Evolutionary conservation across 352 stramenopile genomes (phyloP).

Genomic region (Phytophthora uliginosa): DNA sequence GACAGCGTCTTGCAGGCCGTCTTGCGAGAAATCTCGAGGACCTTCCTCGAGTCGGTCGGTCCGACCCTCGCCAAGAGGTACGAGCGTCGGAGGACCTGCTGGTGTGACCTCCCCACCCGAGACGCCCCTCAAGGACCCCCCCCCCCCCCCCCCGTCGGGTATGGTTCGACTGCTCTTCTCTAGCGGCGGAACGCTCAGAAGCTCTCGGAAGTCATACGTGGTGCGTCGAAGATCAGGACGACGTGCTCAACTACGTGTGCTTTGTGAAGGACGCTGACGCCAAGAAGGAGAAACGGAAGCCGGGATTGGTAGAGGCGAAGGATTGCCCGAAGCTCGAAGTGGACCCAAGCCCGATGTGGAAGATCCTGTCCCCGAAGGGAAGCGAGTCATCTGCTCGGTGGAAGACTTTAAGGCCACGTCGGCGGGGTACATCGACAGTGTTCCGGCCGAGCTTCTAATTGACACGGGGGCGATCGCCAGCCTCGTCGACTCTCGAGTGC

Average conservation of each 20-base stretch:
- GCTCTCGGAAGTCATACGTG: background rate
- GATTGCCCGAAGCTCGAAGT: background rate
- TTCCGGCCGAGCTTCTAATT: too few relatives aligned
- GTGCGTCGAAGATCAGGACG: background rate
- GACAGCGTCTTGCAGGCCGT: background rate
- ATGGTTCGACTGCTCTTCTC: background rate
- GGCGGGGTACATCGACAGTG: too few relatives aligned
- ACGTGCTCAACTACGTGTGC: background rate
- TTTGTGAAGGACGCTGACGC: background rate
- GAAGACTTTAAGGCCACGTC: too few relatives aligned
- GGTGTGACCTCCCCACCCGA: background rate
- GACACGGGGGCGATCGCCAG: too few relatives aligned
- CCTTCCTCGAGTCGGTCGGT: background rate
- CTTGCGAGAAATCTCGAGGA: background rate
- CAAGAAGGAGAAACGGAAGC: background rate
- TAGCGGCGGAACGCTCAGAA: background rate
- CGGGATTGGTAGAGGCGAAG: background rate
- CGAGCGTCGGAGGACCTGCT: background rate
- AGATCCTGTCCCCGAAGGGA: too few relatives aligned
- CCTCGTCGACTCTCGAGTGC: too few relatives aligned
- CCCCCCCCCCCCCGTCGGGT: background rate
- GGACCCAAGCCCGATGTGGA: background rate
- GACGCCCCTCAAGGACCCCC: background rate
- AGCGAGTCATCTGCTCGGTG: too few relatives aligned
- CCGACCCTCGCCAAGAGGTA: background rate